Conservation (phyloP, 1,284 basidiomycete genomes). For the Xerocomus nothofagi region DNA sequence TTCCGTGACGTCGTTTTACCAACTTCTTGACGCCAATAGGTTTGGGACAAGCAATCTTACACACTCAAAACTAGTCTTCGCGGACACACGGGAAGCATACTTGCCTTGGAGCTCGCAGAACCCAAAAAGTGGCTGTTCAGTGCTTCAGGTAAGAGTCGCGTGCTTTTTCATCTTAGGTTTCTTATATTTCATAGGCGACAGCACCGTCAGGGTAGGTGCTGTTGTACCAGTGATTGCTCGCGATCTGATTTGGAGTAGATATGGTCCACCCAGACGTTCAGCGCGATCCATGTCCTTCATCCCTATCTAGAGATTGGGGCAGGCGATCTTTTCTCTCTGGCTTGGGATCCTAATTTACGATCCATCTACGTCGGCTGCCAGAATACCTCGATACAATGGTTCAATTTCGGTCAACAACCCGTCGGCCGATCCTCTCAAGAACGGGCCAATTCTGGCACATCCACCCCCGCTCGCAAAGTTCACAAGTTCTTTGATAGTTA, state of each 20-base stretch:
- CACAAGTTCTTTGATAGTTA: constrained; percentile 86
- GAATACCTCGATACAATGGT: constrained; percentile 88
- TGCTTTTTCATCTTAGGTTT: constrained; percentile 3
- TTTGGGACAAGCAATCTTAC: constrained; percentile 78
- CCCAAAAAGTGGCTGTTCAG: constrained; percentile 86
- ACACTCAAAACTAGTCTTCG: constrained; percentile 69
- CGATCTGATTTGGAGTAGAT: constrained; percentile 48
- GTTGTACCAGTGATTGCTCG: neutral
- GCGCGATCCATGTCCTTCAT: constrained; percentile 74
- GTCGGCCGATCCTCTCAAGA: constrained; percentile 16
- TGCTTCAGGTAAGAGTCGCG: constrained; percentile 59
- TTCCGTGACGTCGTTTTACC: neutral
- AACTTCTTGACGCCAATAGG: constrained; percentile 44
- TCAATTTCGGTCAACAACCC: constrained; percentile 51
- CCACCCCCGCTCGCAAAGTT: constrained; percentile 53
- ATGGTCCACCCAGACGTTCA: constrained; percentile 79
- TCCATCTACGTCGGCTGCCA: constrained; percentile 89
- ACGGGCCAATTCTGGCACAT: constrained; percentile 42
- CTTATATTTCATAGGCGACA: constrained; percentile 59
- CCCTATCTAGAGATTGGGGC: constrained; percentile 84
- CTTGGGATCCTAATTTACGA: constrained; percentile 71
- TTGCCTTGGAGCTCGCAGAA: constrained; percentile 77
- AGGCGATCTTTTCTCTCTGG: constrained; percentile 89
- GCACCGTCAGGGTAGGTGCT: constrained; percentile 70
- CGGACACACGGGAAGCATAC: constrained; percentile 85